A percentile compares a stretch with the other conserved stretches of the same genome.
These are phyloP conservation scores for Citeromyces matritensis DNA, from an alignment of 805 yeast genomes.

Conservation along the genomic window DNA sequence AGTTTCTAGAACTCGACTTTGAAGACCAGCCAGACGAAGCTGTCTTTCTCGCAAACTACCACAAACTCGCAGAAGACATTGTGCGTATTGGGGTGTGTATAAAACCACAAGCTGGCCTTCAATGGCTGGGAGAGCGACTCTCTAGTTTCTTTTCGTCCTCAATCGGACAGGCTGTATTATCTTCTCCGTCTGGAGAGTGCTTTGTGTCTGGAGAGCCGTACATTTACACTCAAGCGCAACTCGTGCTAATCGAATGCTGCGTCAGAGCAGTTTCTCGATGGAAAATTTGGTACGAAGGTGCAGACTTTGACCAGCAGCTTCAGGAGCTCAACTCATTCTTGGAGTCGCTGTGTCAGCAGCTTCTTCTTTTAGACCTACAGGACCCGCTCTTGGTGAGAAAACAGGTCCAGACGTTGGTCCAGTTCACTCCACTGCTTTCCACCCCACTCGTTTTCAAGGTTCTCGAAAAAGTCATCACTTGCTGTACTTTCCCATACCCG, in stretches of 20 bases:
- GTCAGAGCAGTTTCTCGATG: conserved; percentile 89
- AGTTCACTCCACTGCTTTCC: conserved; percentile 81
- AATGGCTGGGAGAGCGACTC: conserved; percentile 67
- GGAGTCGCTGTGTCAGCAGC: conserved; percentile 57
- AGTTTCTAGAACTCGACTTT: conserved; percentile 71
- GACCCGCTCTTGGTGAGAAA: conserved; percentile 76
- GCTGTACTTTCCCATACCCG: conserved; percentile 76
- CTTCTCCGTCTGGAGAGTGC: conserved; percentile 28
- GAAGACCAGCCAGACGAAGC: conserved; percentile 73
- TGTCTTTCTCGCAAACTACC: conserved; percentile 65
- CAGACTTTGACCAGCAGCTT: conserved; percentile 36
- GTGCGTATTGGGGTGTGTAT: conserved; percentile 80
- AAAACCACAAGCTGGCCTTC: conserved; percentile 65
- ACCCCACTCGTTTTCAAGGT: conserved; percentile 71
- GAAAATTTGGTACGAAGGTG: conserved; percentile 77
- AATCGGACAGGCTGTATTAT: conserved; percentile 50
- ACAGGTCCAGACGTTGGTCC: conserved; percentile 83
- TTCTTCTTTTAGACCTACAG: conserved; percentile 59
- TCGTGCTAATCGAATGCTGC: conserved; percentile 78
- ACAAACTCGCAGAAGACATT: conserved; percentile 79
- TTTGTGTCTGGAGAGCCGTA: conserved; percentile 52
- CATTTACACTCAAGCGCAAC: conserved; percentile 65
- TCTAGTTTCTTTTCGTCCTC: conserved; percentile 59
- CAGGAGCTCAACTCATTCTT: conserved; percentile 35
- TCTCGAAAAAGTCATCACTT: conserved; percentile 70